Evolutionary conservation across 495 filamentous ascomycete genomes (phyloP), one percentile per base, ranked within the genome.

Genomic region (Aspergillus olivimuriae): DNA sequence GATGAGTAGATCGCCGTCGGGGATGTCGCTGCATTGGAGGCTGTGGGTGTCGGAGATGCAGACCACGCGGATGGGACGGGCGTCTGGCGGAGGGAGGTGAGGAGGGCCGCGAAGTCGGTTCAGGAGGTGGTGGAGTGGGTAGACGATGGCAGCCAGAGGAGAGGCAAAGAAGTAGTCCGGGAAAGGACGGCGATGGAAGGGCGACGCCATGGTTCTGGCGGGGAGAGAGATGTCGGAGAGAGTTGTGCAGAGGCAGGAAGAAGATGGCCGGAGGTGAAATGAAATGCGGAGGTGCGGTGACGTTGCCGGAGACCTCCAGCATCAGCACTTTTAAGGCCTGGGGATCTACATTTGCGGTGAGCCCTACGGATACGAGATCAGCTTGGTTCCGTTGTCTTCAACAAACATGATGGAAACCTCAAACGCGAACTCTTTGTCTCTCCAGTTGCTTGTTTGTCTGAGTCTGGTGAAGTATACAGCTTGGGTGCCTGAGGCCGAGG

Each of bases 31-130:
- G 19, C 78, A 78, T 62, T 87, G 72, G 18, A 75, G 63, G 12
- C 73, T 77, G 58, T 97, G 91, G 6, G 91, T 95, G 61, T 97
- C 91, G 1, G 88, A 92, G 28, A 97, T 81, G 57, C 86, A 94
- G 38, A 96, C 84, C 24, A 97, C 74, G 24, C 82, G 76, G 51
- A 95, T 83, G 0, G 77, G 71, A 0, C 60, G 68, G 11, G 63
- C 60, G 34, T 69, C 56, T 20, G 68, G 65, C 1, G 78, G 72
- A 12, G 77, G 68, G 4, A 62, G 67, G 41, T 74, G 74, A 3
- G 83, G 74, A 28, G 73, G 60, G 1, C 82, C 78, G 18, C 85
- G 79, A 14, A 90, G 73, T 51, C 66, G 73, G 12, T 82, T 70
- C 24, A 91, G 57, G 30, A 81, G 26, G 23, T 69, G 69, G 64